These are phyloP conservation scores for Taphrina populina DNA, from an alignment of 1,139 yeast genomes.

Conservation along the genomic window DNA sequence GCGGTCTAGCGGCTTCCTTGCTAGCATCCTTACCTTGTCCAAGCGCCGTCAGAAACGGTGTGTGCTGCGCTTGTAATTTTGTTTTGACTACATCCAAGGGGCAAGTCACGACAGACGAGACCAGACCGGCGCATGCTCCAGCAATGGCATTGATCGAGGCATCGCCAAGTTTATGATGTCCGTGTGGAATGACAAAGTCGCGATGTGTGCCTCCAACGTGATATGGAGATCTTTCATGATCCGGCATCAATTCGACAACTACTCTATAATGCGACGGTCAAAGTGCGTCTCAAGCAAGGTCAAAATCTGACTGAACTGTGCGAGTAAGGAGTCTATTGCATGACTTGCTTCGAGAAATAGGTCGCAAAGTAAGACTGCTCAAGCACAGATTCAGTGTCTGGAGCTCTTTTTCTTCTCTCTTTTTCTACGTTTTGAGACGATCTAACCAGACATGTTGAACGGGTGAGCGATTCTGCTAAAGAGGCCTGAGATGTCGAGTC, in stretches of 20 bases:
- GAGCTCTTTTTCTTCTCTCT: no score
- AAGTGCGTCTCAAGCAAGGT: no score
- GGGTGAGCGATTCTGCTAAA: no score
- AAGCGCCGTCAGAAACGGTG: constrained; percentile 1
- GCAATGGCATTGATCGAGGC: constrained; percentile 54
- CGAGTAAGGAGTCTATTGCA: no score
- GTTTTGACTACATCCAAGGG: constrained; percentile 95
- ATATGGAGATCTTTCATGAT: constrained; percentile 4
- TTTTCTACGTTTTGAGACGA: no score
- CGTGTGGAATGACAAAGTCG: constrained; percentile 30
- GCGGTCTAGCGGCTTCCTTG: constrained; percentile 40
- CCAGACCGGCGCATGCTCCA: constrained; percentile 89
- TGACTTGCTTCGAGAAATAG: no score
- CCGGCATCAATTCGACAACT: not conserved
- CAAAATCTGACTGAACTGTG: no score
- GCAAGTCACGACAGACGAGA: constrained; percentile 86
- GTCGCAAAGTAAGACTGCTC: no score
- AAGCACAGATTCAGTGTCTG: no score
- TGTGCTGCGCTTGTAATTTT: constrained; percentile 77
- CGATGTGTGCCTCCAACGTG: constrained; percentile 32
- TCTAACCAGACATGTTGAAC: no score
- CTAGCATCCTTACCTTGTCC: constrained; percentile 9
- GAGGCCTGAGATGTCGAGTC: no score
- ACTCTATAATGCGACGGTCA: no score
- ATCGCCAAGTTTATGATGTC: constrained; percentile 21